phyloP scores from a whole-genome alignment of 768 basidiomycete species.

The Brasilioporus rufonigricans region DNA sequence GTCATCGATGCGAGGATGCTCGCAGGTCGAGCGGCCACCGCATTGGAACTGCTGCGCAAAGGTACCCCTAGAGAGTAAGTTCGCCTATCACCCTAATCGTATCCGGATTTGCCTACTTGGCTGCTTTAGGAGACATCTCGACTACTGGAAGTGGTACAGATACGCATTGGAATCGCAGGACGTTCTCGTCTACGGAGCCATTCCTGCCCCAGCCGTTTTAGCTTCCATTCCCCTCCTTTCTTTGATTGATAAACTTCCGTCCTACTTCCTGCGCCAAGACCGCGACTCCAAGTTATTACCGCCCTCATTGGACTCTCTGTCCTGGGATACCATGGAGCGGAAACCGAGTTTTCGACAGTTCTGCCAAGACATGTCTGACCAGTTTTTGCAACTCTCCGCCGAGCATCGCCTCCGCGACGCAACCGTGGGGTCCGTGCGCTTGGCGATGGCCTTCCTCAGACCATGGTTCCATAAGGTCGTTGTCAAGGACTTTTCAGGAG shows the following conservation, averaged over 20 bases:
- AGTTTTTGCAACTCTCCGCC: conserved; percentile 53
- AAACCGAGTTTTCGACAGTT: conserved; percentile 67
- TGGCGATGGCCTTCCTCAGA: conserved; percentile 64
- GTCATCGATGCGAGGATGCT: conserved; percentile 70
- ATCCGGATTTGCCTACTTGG: not conserved
- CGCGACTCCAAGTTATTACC: conserved; percentile 28
- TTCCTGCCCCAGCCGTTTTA: conserved; percentile 64
- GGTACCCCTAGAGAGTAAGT: conserved; percentile 55
- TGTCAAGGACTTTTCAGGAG: conserved; percentile 36
- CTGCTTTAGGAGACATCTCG: conserved; percentile 48
- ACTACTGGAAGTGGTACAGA: conserved; percentile 76
- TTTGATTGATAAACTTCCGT: conserved; percentile 65
- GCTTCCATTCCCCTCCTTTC: conserved; percentile 67
- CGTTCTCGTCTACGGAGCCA: conserved; percentile 67
- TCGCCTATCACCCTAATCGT: not conserved
- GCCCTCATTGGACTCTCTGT: conserved; percentile 35
- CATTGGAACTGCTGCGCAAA: conserved; percentile 59
- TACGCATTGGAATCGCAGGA: conserved; percentile 75
- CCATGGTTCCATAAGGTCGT: conserved; percentile 65
- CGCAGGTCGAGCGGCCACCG: conserved; percentile 57
- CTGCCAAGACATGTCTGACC: conserved; percentile 65
- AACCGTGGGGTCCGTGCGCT: conserved; percentile 62
- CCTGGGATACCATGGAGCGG: conserved; percentile 58
- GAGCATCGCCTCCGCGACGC: conserved; percentile 64
- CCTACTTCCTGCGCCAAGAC: conserved; percentile 55